These are phyloP conservation scores for Globisporangium radiosum DNA, from an alignment of 352 stramenopile genomes.

Conservation along the genomic window DNA sequence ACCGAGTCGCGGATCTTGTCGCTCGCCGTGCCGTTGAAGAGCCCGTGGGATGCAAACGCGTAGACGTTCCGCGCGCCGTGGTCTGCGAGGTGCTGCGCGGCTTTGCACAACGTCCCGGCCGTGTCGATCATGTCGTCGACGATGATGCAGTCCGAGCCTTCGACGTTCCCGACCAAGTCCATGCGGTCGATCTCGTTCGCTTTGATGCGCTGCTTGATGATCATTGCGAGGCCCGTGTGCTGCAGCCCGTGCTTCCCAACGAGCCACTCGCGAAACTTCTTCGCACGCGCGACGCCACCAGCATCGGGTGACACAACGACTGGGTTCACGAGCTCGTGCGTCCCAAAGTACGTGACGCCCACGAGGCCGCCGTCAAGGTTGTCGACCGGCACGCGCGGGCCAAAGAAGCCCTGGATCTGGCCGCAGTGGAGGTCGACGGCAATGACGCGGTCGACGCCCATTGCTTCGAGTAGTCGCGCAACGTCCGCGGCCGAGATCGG, in stretches of 20 bases:
- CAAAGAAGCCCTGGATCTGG: conserved; percentile 98
- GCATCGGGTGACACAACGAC: conserved; percentile 99
- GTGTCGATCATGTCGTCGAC: conserved; percentile 99
- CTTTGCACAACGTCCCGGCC: conserved; percentile 97
- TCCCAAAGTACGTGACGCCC: conserved; percentile 92
- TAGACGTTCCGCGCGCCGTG: conserved; percentile 97
- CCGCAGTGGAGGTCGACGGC: conserved; percentile 84
- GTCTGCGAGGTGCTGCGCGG: conserved; percentile 93
- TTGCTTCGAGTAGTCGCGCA: conserved; percentile 79
- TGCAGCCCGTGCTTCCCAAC: conserved; percentile 95
- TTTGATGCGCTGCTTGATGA: conserved; percentile 99
- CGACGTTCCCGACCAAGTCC: conserved; percentile 98
- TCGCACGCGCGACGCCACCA: conserved; percentile 98
- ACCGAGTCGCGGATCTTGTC: conserved; percentile 87
- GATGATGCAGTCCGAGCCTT: conserved; percentile 99
- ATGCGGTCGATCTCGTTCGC: conserved; percentile 97
- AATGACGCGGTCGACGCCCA: conserved; percentile 86
- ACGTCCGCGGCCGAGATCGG: conserved; percentile 95
- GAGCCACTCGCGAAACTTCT: conserved; percentile 99
- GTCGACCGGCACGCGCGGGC: conserved; percentile 97
- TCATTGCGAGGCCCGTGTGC: conserved; percentile 99
- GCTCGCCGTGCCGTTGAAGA: conserved; percentile 93
- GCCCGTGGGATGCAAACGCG: conserved; percentile 97
- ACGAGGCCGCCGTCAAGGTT: conserved; percentile 96
- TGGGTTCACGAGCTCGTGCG: conserved; percentile 98